These are phyloP conservation scores for Colletotrichum siamense DNA, from an alignment of 2,329 filamentous ascomycete species.

Conservation along the genomic window DNA sequence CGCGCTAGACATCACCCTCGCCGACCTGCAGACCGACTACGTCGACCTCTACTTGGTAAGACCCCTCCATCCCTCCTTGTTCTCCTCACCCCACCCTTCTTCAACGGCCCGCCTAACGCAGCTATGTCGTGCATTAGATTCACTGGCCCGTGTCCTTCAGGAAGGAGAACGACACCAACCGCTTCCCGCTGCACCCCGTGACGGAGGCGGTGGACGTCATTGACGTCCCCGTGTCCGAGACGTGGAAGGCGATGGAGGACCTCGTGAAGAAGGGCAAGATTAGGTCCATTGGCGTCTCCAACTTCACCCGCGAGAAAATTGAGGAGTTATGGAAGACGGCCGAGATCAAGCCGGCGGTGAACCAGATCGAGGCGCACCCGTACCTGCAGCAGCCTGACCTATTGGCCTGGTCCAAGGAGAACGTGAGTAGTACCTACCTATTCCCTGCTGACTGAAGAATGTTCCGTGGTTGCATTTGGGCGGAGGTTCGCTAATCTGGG, in stretches of 20 bases:
- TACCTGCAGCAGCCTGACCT: conserved; percentile 54
- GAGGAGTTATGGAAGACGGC: conserved; percentile 54
- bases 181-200: conserved; percentile 45
- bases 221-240: conserved; percentile 54
- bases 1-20: conserved; percentile 33
- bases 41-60: conserved; percentile 35
- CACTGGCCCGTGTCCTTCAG: conserved; percentile 54
- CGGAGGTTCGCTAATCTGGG: neutral
- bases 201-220: conserved; percentile 48
- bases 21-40: conserved; percentile 34
- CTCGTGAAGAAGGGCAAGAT: conserved; percentile 59
- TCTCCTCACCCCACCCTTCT: neutral
- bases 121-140: conserved; percentile 40
- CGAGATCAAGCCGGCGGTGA: conserved; percentile 53
- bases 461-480: neutral
- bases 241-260: conserved; percentile 67
- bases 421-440: neutral
- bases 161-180: conserved; percentile 44
- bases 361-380: conserved; percentile 57
- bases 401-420: conserved; percentile 55
- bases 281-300: conserved; percentile 63
- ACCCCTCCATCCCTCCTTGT: neutral
- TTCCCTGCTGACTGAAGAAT: neutral
- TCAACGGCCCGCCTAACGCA: neutral
- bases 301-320: conserved; percentile 60